Evolutionary conservation across 1,139 yeast genomes (phyloP).

Genomic region (Pichiaceae sp.): DNA sequence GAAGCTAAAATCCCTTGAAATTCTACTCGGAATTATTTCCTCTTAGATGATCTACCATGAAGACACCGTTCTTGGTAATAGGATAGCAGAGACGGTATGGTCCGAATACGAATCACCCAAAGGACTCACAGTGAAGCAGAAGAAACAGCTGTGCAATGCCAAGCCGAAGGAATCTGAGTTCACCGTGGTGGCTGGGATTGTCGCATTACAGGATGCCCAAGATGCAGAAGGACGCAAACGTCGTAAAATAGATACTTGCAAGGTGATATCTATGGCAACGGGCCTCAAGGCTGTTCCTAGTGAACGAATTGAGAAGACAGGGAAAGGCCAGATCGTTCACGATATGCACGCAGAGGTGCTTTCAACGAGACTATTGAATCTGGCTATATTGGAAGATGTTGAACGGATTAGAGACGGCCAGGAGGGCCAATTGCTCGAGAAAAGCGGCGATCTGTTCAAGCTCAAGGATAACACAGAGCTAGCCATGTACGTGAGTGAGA

Average conservation of each 20-base stretch:
- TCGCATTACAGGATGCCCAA: neutral
- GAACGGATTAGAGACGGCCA: conserved; percentile 1
- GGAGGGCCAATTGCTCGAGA: neutral
- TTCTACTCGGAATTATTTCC: no score
- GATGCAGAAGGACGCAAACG: neutral
- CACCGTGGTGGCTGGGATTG: conserved; percentile 1
- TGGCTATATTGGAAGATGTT: conserved; percentile 28
- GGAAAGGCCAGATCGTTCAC: conserved; percentile 57
- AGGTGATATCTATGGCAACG: conserved; percentile 40
- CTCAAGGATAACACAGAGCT: conserved; percentile 29
- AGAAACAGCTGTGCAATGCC: neutral
- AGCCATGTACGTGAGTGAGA: conserved; percentile 64
- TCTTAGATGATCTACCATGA: neutral
- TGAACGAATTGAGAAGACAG: conserved; percentile 22
- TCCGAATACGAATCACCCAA: neutral
- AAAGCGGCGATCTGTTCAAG: conserved; percentile 16
- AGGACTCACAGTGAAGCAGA: neutral
- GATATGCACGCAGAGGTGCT: conserved; percentile 88
- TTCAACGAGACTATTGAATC: conserved; percentile 60
- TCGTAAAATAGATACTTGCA: neutral
- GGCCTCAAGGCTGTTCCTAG: conserved; percentile 80
- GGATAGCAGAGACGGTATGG: neutral
- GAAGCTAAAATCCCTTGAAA: no score
- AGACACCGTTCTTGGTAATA: neutral
- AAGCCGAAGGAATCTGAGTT: conserved; percentile 1